phyloP scores from a whole-genome alignment of 1,139 yeast genomes.

The Geotrichum aggregatum region DNA sequence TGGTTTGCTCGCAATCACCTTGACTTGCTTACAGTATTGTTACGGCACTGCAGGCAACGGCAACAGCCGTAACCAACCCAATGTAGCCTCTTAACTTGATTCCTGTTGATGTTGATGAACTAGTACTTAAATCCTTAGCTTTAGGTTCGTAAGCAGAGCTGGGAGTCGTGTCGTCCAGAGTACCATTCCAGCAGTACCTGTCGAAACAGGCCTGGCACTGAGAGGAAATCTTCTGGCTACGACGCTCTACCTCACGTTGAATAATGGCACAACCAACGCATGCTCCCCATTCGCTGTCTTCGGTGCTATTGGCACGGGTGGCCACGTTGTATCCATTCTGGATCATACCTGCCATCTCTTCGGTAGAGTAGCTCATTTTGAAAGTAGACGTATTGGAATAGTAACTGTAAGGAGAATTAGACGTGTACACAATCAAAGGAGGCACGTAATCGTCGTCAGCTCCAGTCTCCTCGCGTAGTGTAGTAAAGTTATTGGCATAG shows the following conservation, averaged over 20 bases:
- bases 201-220: constrained; percentile 72
- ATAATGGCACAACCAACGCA: constrained; percentile 89
- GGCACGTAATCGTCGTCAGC: constrained; percentile 40
- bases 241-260: constrained; percentile 75
- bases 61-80: too few species aligned
- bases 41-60: too few species aligned
- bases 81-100: too few species aligned
- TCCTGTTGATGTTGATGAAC: too few species aligned
- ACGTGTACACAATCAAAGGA: constrained; percentile 74
- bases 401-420: constrained; percentile 68
- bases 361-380: constrained; percentile 57
- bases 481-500: constrained; percentile 22
- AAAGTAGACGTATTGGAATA: constrained; percentile 70
- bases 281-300: constrained; percentile 67
- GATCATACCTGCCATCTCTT: constrained; percentile 59
- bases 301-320: constrained; percentile 66
- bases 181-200: constrained; percentile 65
- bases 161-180: constrained; percentile 25
- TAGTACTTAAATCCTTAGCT: background rate
- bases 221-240: constrained; percentile 56
- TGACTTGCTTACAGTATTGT: too few species aligned
- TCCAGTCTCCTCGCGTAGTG: constrained; percentile 23
- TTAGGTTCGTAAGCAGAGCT: background rate
- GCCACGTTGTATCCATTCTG: constrained; percentile 81
- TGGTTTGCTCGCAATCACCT: too few species aligned